Evolutionary conservation across 2,329 filamentous ascomycete species (phyloP), one percentile per base, ranked within the genome.

Genomic region (Colletotrichum australisinense): DNA sequence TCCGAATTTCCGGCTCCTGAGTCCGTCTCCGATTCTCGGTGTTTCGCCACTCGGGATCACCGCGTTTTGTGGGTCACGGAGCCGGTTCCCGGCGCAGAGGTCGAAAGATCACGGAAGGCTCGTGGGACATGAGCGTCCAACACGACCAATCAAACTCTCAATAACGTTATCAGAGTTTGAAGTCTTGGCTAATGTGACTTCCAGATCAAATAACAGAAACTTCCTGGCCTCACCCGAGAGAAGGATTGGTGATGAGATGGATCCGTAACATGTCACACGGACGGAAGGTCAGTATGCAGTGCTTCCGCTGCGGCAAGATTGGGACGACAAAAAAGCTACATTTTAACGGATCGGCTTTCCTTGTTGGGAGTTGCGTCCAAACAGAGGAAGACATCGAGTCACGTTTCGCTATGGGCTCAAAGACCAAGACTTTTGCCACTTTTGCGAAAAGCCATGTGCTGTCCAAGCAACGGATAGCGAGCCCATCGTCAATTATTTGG

Each of bases 361-460:
- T n/a, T 4, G 19, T 63, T 63, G 19, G 12, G 16, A 30, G 24
- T 24, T 8, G n/a, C 19, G 42, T 49, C 38, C 38, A 42, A 42
- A 42, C 38, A 42, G 12, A 42, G 12, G 4, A 16, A 42, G 5
- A 42, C 16, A 42, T 16, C 30, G 30, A 32, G 30, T 32, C 30
- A 32, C 30, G 19, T 26, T 26, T 9, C 46, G 46, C 42, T 35
- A n/a, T 35, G 46, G 28, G 24, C 60, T 16, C 60, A 5, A 53
- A 63, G 28, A 63, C 60, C 46, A 26, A 63, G 60, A 26, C 42
- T 35, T 53, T 53, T 35, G 60, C 42, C 60, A 63, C 46, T 32
- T 4, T 28, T 52, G n/a, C 7, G 26, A 8, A 38, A 53, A 2
- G 2, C 26, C 35, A 6, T n/a, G 7, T 49, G 42, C 24, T 7